Conservation (phyloP, 768 basidiomycete species). For the Pulveroboletus frians region DNA sequence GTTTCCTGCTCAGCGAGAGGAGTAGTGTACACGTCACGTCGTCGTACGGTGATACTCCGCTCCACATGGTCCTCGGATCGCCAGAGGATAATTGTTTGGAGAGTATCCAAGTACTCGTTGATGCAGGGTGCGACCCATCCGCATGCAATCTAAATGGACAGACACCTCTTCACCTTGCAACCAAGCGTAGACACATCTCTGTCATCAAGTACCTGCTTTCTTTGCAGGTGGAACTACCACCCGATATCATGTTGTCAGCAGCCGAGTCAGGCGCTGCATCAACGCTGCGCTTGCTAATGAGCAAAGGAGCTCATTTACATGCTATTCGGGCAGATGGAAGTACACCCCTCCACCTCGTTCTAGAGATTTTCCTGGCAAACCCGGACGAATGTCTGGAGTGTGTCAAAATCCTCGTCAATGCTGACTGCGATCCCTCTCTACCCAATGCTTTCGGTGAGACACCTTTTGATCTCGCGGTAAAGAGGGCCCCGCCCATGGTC, state of each 20-base stretch:
- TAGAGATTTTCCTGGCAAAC: rapidly evolving
- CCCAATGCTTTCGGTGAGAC: neutral
- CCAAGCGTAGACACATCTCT: neutral
- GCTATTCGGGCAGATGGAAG: neutral
- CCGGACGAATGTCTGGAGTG: neutral
- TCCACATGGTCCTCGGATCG: neutral
- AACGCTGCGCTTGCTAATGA: neutral
- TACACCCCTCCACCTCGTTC: neutral
- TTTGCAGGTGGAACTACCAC: neutral
- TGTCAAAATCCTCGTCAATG: neutral
- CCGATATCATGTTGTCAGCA: neutral
- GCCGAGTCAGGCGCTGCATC: neutral
- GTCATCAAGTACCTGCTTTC: slow-evolving; percentile 1
- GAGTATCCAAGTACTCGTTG: neutral
- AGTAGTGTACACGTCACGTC: neutral
- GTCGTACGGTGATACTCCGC: neutral
- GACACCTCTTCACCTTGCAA: neutral
- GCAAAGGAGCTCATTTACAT: neutral
- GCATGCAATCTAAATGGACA: neutral
- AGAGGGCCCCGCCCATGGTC: neutral
- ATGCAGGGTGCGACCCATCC: slow-evolving; percentile 8
- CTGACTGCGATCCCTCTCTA: neutral
- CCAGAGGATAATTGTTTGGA: neutral
- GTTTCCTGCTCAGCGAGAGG: neutral
- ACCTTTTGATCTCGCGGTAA: neutral